Percentiles rank a stretch among this genome's conserved stretches.
Evolutionary conservation across 2,329 filamentous ascomycete species (phyloP).

Genomic region (Apiospora arundinis): DNA sequence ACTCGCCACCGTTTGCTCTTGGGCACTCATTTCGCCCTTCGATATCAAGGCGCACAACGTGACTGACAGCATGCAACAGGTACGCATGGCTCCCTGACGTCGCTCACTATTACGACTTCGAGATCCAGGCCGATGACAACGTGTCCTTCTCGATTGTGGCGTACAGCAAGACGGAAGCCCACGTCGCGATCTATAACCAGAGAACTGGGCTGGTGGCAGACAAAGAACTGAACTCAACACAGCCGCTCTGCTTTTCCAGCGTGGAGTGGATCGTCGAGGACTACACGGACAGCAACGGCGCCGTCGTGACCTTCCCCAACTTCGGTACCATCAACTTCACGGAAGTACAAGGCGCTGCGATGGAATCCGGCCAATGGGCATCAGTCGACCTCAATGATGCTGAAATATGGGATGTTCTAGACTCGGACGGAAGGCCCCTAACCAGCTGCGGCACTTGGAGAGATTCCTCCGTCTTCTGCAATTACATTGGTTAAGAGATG

Average conservation of each 20-base stretch:
- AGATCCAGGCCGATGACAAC: slow-evolving; percentile 40
- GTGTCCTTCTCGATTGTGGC: slow-evolving; percentile 41
- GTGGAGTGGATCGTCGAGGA: slow-evolving; percentile 71
- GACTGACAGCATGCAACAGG: slow-evolving; percentile 9
- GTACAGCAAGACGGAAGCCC: slow-evolving; percentile 49
- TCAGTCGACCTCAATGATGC: no score
- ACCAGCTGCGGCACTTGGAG: no score
- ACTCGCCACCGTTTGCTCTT: no score
- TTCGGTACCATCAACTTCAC: slow-evolving; percentile 54
- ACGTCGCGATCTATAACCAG: slow-evolving; percentile 57
- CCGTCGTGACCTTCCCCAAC: slow-evolving; percentile 51
- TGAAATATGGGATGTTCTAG: no score
- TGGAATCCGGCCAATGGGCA: no score
- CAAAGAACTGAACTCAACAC: no score
- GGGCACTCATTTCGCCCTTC: no score
- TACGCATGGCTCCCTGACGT: slow-evolving; percentile 68
- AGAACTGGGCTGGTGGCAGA: slow-evolving; percentile 58
- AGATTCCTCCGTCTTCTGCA: no score
- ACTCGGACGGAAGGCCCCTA: no score
- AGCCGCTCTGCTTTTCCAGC: slow-evolving; percentile 59
- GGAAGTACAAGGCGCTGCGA: slow-evolving; percentile 35
- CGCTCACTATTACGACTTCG: slow-evolving; percentile 57
- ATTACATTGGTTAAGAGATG: no score
- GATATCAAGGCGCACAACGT: neutral
- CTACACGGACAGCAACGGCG: slow-evolving; percentile 45